Conservation (phyloP, 2,329 filamentous ascomycete species). For the Chrysoporthe cubensis region DNA sequence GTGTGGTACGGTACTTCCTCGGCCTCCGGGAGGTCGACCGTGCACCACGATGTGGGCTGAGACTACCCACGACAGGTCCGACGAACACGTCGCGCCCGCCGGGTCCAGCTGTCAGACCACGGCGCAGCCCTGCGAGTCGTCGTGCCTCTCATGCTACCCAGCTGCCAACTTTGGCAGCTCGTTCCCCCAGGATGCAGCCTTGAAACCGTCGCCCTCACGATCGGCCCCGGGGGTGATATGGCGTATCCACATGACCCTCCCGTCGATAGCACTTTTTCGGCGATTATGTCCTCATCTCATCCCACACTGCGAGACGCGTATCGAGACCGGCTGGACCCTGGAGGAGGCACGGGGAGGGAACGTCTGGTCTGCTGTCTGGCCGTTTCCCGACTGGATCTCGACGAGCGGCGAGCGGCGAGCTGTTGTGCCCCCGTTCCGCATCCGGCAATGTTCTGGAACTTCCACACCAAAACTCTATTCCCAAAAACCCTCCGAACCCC, state of each 20-base stretch:
- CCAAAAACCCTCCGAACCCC: background rate
- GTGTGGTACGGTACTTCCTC: background rate
- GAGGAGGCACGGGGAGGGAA: background rate
- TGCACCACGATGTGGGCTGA: background rate
- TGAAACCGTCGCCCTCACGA: background rate
- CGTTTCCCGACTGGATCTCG: background rate
- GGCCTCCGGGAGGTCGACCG: background rate
- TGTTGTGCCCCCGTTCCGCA: background rate
- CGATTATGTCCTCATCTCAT: background rate
- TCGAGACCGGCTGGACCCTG: background rate
- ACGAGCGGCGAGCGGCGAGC: background rate
- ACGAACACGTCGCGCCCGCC: background rate
- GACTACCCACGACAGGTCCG: background rate
- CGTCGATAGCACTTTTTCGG: background rate
- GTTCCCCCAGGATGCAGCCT: background rate
- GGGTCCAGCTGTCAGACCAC: background rate
- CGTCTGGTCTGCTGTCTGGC: background rate
- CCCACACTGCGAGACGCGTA: background rate
- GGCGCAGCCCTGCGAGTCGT: background rate
- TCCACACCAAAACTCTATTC: background rate
- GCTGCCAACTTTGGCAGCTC: constrained; percentile 11
- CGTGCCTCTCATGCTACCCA: background rate
- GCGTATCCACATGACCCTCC: background rate
- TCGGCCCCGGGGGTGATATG: background rate
- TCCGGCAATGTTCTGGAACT: constrained; percentile 7